Base-by-base conservation (phyloP, 495 filamentous ascomycete species). In the Penicillium canescens region DNA sequence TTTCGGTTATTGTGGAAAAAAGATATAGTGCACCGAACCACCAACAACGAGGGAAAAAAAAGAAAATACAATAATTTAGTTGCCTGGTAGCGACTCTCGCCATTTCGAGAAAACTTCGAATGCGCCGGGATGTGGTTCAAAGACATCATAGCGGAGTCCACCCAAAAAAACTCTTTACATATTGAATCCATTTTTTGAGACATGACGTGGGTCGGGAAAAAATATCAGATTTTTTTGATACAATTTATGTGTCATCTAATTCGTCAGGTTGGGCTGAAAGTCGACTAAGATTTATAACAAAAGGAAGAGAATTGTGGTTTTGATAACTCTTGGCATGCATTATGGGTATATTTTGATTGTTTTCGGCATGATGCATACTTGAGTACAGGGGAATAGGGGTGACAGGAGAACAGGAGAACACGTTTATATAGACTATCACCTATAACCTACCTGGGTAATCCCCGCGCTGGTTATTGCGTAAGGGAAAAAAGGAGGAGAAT, bases 101-200 rank as follows among this genome's bases (percentile, higher is more conserved):
- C 28, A 31, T 31, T 51, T 51, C 49, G 39, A 51, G 49, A 51
- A 51, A 43, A 51, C 49, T 43, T 51, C 39, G 31, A 51, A 21
- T 43, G 40, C 47, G 16, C 26, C 28, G 38, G n/a, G 24, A 34
- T 5, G 37, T 36, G 49, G 49, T 51, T 24, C 49, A 43, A 31
- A 40, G 38, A 51, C 40, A 51, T 43, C 40, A 42, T 51, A 26
- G 39, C 49, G 49, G 49, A 43, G 41, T 24, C 49, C 2, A 21
- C 3, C 16, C 48, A 16, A 42, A 8, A 31, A 31, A 31, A 0
- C 28, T 31, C 28, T 31, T 31, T 31, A 2, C 28, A 7, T 31
- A 31, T 31, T 31, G 28, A 31, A 31, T 31, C 28, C 6, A 31
- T 31, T 31, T 31, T 31, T 31, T 36, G 42, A 46, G 42, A 53